These are phyloP conservation scores for Dryas octopetala DNA, from an alignment of 306 rosid genomes.

Conservation along the genomic window DNA sequence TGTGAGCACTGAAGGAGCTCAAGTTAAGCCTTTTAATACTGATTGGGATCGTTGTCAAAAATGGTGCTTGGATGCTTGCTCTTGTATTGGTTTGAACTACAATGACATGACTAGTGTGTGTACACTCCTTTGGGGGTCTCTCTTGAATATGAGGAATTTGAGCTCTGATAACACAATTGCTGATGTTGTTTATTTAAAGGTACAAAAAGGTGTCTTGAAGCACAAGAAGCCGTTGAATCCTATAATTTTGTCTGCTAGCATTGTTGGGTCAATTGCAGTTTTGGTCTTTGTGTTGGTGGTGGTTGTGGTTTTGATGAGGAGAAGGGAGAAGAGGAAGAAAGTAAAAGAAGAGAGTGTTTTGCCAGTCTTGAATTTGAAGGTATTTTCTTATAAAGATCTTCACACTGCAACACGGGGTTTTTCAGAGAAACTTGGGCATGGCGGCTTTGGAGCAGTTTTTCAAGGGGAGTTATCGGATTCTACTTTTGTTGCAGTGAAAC, in stretches of 20 bases:
- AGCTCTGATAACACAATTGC: slow-evolving; percentile 15
- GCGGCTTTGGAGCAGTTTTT: slow-evolving; percentile 87
- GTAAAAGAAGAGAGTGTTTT: slow-evolving; percentile 41
- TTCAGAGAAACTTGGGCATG: slow-evolving; percentile 75
- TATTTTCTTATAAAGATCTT: slow-evolving; percentile 77
- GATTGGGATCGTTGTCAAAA: slow-evolving; percentile 40
- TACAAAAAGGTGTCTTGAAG: slow-evolving; percentile 24
- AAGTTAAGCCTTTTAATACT: not conserved
- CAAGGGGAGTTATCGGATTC: slow-evolving; percentile 66
- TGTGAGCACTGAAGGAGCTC: slow-evolving; percentile 30
- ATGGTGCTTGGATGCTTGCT: slow-evolving; percentile 45
- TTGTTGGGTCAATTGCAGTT: slow-evolving; percentile 43
- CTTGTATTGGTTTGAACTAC: slow-evolving; percentile 52
- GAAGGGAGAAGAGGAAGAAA: slow-evolving; percentile 26
- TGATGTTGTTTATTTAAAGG: slow-evolving; percentile 45
- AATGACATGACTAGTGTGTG: slow-evolving; percentile 37
- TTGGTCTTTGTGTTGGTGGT: slow-evolving; percentile 41
- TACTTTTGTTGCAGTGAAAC: slow-evolving; percentile 66
- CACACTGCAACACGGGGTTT: slow-evolving; percentile 62
- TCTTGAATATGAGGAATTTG: slow-evolving; percentile 51
- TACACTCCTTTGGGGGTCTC: slow-evolving; percentile 41
- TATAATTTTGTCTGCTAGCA: slow-evolving; percentile 36
- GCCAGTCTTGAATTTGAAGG: slow-evolving; percentile 49
- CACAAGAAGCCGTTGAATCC: slow-evolving; percentile 17
- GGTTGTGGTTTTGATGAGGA: slow-evolving; percentile 35